Evolutionary conservation across 2,329 filamentous ascomycete species (phyloP).

Genomic region (Shiraia bambusicola): DNA sequence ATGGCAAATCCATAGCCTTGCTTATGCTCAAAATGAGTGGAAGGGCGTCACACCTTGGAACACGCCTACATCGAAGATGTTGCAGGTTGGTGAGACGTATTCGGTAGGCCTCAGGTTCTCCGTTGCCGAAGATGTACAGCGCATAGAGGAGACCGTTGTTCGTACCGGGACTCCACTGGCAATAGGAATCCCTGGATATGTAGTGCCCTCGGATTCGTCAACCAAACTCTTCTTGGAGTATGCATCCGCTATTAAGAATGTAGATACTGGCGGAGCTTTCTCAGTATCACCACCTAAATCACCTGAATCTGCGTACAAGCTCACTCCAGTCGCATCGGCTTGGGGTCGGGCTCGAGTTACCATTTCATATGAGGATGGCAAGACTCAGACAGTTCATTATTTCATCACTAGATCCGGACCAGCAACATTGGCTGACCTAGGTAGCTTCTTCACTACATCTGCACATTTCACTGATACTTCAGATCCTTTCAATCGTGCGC

Average conservation of each 20-base stretch:
- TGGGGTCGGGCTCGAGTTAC: constrained; percentile 56
- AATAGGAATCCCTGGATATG: constrained; percentile 57
- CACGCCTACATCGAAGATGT: constrained; percentile 48
- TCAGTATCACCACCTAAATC: constrained; percentile 31
- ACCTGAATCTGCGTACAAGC: constrained; percentile 41
- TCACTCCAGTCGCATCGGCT: constrained; percentile 47
- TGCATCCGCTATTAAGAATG: constrained; percentile 43
- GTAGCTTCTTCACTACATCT: constrained; percentile 56
- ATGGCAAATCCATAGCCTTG: constrained; percentile 58
- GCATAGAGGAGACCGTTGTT: constrained; percentile 51
- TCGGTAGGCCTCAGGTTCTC: constrained; percentile 57
- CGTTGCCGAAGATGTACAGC: constrained; percentile 48
- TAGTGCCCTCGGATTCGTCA: constrained; percentile 52
- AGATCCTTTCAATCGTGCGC: constrained; percentile 57
- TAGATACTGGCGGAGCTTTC: constrained; percentile 45
- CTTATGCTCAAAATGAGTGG: constrained; percentile 61
- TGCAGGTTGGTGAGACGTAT: constrained; percentile 50
- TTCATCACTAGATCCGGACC: constrained; percentile 54
- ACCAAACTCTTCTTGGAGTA: constrained; percentile 52
- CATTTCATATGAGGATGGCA: constrained; percentile 52
- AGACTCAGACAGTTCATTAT: constrained; percentile 59
- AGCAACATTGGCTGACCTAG: constrained; percentile 50
- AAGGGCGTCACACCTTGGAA: constrained; percentile 57
- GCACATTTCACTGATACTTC: constrained; percentile 55
- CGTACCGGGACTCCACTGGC: constrained; percentile 52